phyloP scores from a whole-genome alignment of 441 rosid genomes.

The Hura crepitans region DNA sequence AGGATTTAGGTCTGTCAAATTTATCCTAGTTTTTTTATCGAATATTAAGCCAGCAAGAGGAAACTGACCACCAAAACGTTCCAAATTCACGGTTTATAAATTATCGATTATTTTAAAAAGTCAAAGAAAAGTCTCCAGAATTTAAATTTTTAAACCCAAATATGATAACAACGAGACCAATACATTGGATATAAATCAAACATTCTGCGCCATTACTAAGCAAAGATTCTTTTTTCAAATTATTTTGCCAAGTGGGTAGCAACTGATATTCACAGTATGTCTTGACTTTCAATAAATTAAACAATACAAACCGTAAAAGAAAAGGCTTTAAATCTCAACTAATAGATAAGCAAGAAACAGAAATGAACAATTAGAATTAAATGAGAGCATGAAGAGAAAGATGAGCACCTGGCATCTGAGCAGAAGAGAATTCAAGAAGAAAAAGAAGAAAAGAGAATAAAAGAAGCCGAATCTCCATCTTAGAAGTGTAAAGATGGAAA shows the following conservation, averaged over 20 bases:
- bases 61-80: neutral
- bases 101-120: neutral
- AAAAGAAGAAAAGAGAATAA: constrained; percentile 30
- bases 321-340: neutral
- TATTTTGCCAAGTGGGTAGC: neutral
- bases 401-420: constrained; percentile 59
- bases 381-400: neutral
- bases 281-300: constrained; percentile 11
- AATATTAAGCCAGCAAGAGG: neutral
- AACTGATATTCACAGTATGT: constrained; percentile 6
- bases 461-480: constrained; percentile 45
- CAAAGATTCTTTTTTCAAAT: neutral
- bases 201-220: neutral
- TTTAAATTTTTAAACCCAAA: neutral
- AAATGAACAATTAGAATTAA: neutral
- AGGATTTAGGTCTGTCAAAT: neutral
- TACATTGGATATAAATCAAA: neutral
- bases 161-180: neutral
- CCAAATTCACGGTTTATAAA: neutral
- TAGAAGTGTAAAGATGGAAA: constrained; percentile 11
- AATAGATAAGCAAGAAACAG: constrained; percentile 7
- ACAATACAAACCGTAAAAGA: constrained; percentile 18
- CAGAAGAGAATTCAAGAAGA: constrained; percentile 40
- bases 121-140: neutral
- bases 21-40: neutral